phyloP scores from a whole-genome alignment of 2,329 filamentous ascomycete species.

The Mollisiaceae sp. region DNA sequence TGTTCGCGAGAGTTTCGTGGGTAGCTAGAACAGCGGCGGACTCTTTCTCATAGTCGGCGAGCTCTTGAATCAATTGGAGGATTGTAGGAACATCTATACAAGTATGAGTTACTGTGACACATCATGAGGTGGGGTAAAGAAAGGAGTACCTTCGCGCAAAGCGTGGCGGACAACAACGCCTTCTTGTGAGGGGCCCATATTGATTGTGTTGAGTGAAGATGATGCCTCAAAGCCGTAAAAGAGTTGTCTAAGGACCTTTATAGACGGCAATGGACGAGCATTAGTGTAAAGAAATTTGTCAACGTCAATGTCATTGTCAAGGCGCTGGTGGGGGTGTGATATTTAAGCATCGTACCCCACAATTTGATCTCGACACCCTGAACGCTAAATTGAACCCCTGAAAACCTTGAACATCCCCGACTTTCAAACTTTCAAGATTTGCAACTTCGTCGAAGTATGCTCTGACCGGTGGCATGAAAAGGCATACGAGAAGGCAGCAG shows the following conservation, averaged over 20 bases:
- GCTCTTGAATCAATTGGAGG: slow-evolving; percentile 78
- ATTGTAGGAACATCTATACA: slow-evolving; percentile 78
- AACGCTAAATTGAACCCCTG: background rate
- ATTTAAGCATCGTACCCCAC: slow-evolving; percentile 4
- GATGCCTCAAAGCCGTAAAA: background rate
- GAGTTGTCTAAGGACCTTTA: background rate
- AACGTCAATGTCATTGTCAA: slow-evolving; percentile 7
- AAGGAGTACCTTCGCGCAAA: slow-evolving; percentile 57
- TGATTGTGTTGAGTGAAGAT: background rate
- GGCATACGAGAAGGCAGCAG: background rate
- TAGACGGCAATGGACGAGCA: background rate
- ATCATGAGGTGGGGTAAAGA: slow-evolving; percentile 16
- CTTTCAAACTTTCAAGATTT: background rate
- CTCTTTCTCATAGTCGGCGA: slow-evolving; percentile 87
- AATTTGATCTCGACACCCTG: background rate
- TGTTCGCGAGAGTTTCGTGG: slow-evolving; percentile 70
- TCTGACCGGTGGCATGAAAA: background rate
- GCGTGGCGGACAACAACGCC: slow-evolving; percentile 58
- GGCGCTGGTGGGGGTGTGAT: slow-evolving; percentile 5
- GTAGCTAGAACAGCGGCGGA: slow-evolving; percentile 74
- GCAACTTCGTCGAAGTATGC: too few relatives aligned
- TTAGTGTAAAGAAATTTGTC: background rate
- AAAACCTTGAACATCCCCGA: background rate
- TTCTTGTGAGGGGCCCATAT: slow-evolving; percentile 33
- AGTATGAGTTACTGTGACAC: slow-evolving; percentile 9